These are phyloP conservation scores for Agastache rugosa DNA, from an alignment of 257 asterid species.

Conservation along the genomic window DNA sequence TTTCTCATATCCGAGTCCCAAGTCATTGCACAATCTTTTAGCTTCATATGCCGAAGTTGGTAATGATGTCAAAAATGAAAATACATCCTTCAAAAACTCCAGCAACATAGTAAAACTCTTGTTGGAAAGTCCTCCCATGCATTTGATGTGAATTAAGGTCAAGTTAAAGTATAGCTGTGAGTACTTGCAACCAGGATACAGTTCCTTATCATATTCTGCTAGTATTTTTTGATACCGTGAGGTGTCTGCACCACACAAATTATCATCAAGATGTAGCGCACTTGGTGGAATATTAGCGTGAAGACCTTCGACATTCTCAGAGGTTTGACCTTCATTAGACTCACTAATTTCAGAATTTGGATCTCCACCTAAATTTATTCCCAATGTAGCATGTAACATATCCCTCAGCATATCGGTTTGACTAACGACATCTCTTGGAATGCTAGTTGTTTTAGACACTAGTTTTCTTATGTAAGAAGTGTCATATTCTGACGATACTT, in stretches of 20 bases:
- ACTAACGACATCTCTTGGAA: neutral
- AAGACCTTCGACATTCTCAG: neutral
- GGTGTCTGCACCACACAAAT: neutral
- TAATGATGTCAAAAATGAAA: neutral
- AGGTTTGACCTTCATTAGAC: neutral
- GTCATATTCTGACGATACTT: neutral
- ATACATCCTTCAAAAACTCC: neutral
- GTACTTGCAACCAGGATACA: too few species aligned
- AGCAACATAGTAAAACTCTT: neutral
- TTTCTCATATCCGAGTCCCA: too few species aligned
- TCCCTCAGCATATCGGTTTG: neutral
- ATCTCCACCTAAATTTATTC: neutral
- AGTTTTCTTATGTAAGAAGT: neutral
- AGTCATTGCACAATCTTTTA: too few species aligned
- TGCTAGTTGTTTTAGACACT: too few species aligned
- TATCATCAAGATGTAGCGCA: too few species aligned
- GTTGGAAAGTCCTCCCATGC: neutral
- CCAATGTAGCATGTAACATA: neutral
- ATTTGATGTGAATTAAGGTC: neutral
- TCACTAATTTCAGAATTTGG: neutral
- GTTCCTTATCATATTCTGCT: too few species aligned
- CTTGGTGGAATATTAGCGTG: neutral
- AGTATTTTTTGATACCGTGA: neutral
- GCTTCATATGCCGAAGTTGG: neutral
- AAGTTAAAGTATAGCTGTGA: too few species aligned